Evolutionary conservation across 768 basidiomycete species (phyloP), one percentile per base, ranked within the genome.

Genomic region (Kwoniella shandongensis): DNA sequence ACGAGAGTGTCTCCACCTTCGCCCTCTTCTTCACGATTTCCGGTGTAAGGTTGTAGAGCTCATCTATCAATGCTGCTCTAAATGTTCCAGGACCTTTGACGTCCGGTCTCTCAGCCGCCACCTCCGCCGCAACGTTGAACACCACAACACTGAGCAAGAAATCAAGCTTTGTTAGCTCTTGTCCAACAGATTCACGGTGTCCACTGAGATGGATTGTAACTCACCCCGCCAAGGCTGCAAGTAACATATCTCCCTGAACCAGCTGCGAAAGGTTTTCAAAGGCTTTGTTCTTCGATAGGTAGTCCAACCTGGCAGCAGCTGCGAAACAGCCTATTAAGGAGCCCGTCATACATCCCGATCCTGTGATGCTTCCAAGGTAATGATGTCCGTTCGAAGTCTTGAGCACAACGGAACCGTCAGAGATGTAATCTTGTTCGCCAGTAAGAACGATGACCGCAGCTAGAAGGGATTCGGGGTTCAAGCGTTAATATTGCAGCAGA

Each of bases 391-490:
- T 96, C 3, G 79, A 77, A 6, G 90, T 77, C 40, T 81, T 80
- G n/a, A 89, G 80, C 4, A 90, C 85, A 4, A 75, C 80, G 11
- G 75, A 68, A 5, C 92, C 93, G 67, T 96, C 89, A 0, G 89
- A 90, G 44, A 96, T 80, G 75, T 87, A 93, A 72, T 97, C 93
- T 0, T 76, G 80, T 13, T 81, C 78, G 1, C 93, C 93, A 0
- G 90, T 91, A 63, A 94, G 80, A 18, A 86, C 87, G 22, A 93
- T 79, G 39, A 93, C 81, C 59, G 88, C 88, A 59, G 86, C 91
- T 91, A 65, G 29, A 44, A 22, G 46, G 17, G 15, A 29, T 4
- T 4, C 10, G 45, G n/a, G n/a, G n/a, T n/a, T n/a, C n/a, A n/a
- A n/a, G n/a, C n/a, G n/a, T n/a, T n/a, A n/a, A n/a, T n/a, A n/a